Base-by-base conservation (phyloP, 2,329 filamentous ascomycete genomes). In the Aspergillus unguis region DNA sequence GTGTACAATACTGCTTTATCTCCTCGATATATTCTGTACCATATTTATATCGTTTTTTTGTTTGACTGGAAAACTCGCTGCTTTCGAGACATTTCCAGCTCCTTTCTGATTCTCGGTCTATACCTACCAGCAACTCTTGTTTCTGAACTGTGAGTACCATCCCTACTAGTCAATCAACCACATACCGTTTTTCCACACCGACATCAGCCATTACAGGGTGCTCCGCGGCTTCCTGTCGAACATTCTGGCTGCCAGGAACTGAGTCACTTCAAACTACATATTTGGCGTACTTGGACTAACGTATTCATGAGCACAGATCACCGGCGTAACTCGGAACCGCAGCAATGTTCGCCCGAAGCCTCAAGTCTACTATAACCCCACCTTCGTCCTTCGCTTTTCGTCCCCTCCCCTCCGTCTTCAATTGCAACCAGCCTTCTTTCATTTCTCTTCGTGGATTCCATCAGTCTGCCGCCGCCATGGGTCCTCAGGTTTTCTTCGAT, bases 381-480 rank as follows among this genome's bases (percentile, higher is more conserved):
- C 75, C 70, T 72, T 66, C 64, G 56, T 61, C 65, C 64, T 71
- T 68, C 64, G 68, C 65, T 65, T 66, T 61, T 62, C 59, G 58
- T 60, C 67, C 68, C 66, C 58, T 65, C 59, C 65, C 60, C 58
- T 65, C 67, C 56, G 60, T 66, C 58, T 59, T 64, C 65, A 61
- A 60, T 68, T 65, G 60, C 59, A 63, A 62, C 50, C 54, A 58
- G 41, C 52, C 60, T 44, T 58, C 60, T 47, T 62, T 64, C 62
- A 65, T 70, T 63, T 65, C 63, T 70, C 64, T 67, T 67, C 68
- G 81, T 71, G 73, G 75, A 62, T 86, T 86, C 71, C 78, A 81
- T 72, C 79, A 83, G 68, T 80, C 88, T 72, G 76, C 86, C 68
- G 77, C 82, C 80, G 85, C 81, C 75, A 96, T 95, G 90, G 77